Percentiles rank a stretch among this genome's conserved stretches.
Evolutionary conservation across 805 yeast species (phyloP).

Genomic region (Sungouiozyma intestinalis): DNA sequence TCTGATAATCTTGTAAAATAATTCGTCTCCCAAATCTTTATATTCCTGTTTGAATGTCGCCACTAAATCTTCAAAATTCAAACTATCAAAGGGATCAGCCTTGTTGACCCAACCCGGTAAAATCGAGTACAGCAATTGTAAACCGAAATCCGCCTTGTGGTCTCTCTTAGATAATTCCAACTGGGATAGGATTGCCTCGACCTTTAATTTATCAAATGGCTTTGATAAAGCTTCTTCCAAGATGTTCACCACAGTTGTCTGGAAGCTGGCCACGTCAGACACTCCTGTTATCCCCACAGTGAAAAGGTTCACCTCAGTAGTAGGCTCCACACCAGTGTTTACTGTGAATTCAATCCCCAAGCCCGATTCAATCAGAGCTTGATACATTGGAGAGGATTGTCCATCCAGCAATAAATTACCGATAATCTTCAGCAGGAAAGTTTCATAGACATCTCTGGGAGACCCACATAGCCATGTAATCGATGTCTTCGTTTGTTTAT

Average conservation of each 20-base stretch:
- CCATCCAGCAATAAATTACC: constrained; percentile 74
- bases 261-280: constrained; percentile 38
- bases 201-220: constrained; percentile 46
- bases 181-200: constrained; percentile 85
- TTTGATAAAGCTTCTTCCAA: constrained; percentile 34
- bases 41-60: constrained; percentile 53
- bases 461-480: constrained; percentile 82
- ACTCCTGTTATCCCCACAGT: constrained; percentile 83
- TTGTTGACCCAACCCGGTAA: constrained; percentile 82
- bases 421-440: constrained; percentile 62
- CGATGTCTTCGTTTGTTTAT: constrained; percentile 67
- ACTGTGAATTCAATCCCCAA: constrained; percentile 78
- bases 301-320: constrained; percentile 66
- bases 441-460: constrained; percentile 56
- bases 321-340: constrained; percentile 78
- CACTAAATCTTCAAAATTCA: constrained; percentile 57
- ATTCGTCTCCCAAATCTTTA: constrained; percentile 36
- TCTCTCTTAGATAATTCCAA: constrained; percentile 74
- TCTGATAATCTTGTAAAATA: constrained; percentile 53
- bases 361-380: constrained; percentile 76
- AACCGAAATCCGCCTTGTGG: constrained; percentile 83
- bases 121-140: constrained; percentile 59
- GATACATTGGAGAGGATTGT: constrained; percentile 83
- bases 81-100: constrained; percentile 58
- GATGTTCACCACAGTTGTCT: constrained; percentile 36